These are phyloP conservation scores for Corinectria fuckeliana DNA, from an alignment of 2,329 filamentous ascomycete species.

Conservation along the genomic window DNA sequence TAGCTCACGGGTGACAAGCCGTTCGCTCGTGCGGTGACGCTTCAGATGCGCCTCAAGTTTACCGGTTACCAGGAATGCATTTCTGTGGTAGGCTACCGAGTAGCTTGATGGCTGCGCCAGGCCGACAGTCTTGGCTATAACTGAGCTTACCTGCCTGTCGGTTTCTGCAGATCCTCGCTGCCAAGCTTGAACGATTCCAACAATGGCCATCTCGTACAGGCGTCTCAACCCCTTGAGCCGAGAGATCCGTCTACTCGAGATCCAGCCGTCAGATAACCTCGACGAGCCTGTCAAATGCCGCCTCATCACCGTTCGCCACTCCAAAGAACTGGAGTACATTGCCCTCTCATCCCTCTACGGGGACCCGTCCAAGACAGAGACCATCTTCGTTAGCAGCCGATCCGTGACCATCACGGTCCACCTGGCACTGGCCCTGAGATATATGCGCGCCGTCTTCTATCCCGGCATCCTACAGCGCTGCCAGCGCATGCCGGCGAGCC, in stretches of 20 bases:
- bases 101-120: no score
- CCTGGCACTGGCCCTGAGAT: constrained; percentile 40
- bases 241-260: constrained; percentile 44
- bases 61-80: no score
- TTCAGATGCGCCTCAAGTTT: no score
- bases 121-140: no score
- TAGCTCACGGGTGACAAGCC: no score
- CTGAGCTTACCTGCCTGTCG: neutral
- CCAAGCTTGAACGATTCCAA: neutral
- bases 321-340: constrained; percentile 36
- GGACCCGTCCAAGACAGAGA: constrained; percentile 38
- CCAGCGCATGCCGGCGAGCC: constrained; percentile 25
- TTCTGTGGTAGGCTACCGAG: no score
- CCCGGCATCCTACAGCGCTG: constrained; percentile 31
- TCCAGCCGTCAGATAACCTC: constrained; percentile 37
- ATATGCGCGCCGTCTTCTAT: constrained; percentile 44
- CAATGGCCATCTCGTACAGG: constrained; percentile 17
- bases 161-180: neutral
- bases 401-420: constrained; percentile 38
- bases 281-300: constrained; percentile 42
- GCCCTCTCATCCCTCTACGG: constrained; percentile 42
- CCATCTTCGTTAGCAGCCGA: constrained; percentile 37
- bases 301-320: constrained; percentile 40
- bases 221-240: constrained; percentile 19
- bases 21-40: no score